Base-by-base conservation (phyloP, 1,284 basidiomycete genomes). In the Apiotrichum gamsii region DNA sequence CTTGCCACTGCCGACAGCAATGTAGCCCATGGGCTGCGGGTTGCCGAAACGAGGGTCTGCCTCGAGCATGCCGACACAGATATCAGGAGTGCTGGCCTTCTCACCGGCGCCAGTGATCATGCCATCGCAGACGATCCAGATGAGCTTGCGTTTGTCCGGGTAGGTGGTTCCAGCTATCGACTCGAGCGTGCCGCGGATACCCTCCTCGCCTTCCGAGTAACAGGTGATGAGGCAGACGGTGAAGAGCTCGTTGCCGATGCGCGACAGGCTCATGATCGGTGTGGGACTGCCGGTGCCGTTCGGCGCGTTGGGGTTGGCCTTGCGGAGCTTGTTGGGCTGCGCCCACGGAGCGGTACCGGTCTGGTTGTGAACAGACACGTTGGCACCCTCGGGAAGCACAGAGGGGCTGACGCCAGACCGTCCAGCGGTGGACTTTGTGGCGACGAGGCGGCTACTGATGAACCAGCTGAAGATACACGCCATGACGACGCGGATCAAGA, bases 91-190 rank as follows among this genome's bases (percentile, higher is more conserved):
- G 57, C 87, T 91, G 64, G 78, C 78, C 70, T 90, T 88, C 76
- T 98, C 94, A 43, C 95, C 95, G 4, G 84, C 84, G 40, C 95
- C 95, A 0, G 94, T 98, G 57, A 99, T 91, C 90, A 99, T 97
- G 5, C 95, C 95, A 70, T 99, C 95, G 30, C 93, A 94, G 8
- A 99, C 85, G 47, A 99, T 78, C 68, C 96, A 95, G 33, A 99
- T 73, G 18, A 99, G 77, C 70, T 98, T 98, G 47, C 93, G 79
- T 31, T 80, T 76, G 72, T 97, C 93, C 8, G 90, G 88, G 72
- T 97, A 99, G 4, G 81, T 84, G 1, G 93, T 96, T 34, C 75
- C 75, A 0, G 90, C 88, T 49, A 99, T 90, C 6, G 90, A 88
- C 68, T 97, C 91, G 48, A 97, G 79, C 0, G 95, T 99, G 3